Conservation (phyloP, 2,329 filamentous ascomycete species). For the Aspergillus proliferans region DNA sequence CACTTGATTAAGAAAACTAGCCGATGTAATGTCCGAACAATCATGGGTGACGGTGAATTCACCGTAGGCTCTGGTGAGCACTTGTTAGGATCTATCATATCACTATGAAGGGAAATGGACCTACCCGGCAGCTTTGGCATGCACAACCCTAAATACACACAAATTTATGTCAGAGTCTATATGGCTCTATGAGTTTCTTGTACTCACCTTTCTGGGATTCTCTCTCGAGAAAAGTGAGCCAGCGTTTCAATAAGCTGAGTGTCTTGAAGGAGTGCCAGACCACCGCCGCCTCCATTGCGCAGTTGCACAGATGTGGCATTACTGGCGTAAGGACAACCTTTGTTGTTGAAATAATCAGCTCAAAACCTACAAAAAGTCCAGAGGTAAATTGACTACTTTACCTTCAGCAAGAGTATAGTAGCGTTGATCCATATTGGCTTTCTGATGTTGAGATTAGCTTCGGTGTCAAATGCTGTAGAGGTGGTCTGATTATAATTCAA, state of each 20-base stretch:
- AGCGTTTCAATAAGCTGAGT: slow-evolving; percentile 55
- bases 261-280: slow-evolving; percentile 47
- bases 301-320: slow-evolving; percentile 11
- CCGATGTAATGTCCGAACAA: too few relatives aligned
- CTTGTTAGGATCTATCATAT: slow-evolving; percentile 7
- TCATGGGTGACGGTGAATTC: too few relatives aligned
- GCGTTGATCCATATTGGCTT: too few relatives aligned
- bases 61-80: too few relatives aligned
- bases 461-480: too few relatives aligned
- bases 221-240: slow-evolving; percentile 55
- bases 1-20: too few relatives aligned
- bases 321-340: slow-evolving; percentile 16
- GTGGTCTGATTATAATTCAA: too few relatives aligned
- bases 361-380: too few relatives aligned
- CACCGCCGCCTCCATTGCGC: slow-evolving; percentile 15
- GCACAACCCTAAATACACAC: slow-evolving; percentile 9
- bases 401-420: too few relatives aligned
- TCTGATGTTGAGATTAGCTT: too few relatives aligned
- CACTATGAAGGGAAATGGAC: slow-evolving; percentile 1
- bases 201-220: slow-evolving; percentile 49
- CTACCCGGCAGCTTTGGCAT: slow-evolving; percentile 20
- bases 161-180: neutral
- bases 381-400: neutral
- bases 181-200: too few relatives aligned
- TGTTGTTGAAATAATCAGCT: neutral